A percentile compares a stretch with the other conserved stretches of the same genome.
Evolutionary conservation across 1,139 yeast genomes (phyloP).

Genomic region (Pichia sp.): DNA sequence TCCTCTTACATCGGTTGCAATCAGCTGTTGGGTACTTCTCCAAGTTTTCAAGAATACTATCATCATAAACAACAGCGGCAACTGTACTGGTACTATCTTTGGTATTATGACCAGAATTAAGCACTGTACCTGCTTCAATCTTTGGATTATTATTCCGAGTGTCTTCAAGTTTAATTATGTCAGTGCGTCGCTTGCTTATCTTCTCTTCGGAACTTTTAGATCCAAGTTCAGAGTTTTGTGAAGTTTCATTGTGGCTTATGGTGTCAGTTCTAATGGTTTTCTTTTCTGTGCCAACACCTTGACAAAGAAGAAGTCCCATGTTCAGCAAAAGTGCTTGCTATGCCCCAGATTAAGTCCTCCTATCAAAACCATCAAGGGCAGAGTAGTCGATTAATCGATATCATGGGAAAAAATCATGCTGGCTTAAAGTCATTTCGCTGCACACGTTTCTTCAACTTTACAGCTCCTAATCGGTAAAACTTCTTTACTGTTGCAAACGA

Average conservation of each 20-base stretch:
- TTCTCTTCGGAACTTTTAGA: neutral
- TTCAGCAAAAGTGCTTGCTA: neutral
- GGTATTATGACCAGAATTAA: neutral
- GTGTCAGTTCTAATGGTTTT: neutral
- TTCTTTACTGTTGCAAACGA: neutral
- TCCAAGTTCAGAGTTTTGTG: neutral
- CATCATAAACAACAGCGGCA: neutral
- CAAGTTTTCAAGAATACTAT: constrained; percentile 12
- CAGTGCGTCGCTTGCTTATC: neutral
- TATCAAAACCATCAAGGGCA: too few relatives aligned
- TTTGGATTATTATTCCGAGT: neutral
- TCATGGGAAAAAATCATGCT: too few relatives aligned
- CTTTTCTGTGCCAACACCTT: neutral
- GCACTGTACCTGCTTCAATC: neutral
- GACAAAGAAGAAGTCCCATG: neutral
- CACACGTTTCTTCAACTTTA: too few relatives aligned
- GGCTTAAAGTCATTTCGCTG: too few relatives aligned
- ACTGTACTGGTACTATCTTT: neutral
- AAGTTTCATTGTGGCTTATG: neutral
- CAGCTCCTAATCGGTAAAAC: too few relatives aligned
- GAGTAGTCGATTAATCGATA: too few relatives aligned
- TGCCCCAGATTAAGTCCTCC: too few relatives aligned
- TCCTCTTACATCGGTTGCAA: constrained; percentile 60
- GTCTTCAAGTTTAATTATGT: neutral
- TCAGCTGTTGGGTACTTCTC: constrained; percentile 14